Percentiles rank a stretch among this genome's conserved stretches.
These are phyloP conservation scores for Mycosarcoma maydis DNA, from an alignment of 1,284 basidiomycete species.

Conservation along the genomic window DNA sequence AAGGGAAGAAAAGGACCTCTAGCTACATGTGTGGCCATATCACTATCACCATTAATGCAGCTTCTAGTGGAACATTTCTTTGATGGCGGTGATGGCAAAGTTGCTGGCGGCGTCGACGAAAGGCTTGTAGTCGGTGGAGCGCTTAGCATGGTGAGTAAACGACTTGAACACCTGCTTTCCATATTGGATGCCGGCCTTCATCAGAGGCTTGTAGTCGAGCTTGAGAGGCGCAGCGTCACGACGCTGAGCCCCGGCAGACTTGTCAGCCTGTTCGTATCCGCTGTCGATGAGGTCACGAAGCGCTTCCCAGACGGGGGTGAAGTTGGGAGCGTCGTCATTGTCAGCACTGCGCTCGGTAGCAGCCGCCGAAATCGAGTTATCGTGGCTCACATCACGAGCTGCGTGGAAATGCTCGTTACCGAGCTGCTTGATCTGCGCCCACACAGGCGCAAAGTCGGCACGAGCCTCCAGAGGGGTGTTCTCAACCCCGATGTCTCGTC, in stretches of 20 bases:
- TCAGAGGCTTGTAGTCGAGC: slow-evolving; percentile 47
- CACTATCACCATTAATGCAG: too few species aligned
- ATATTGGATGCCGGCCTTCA: slow-evolving; percentile 37
- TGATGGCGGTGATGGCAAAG: slow-evolving; percentile 36
- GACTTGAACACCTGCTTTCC: slow-evolving; percentile 44
- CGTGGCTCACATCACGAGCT: slow-evolving; percentile 15
- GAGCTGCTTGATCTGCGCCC: slow-evolving; percentile 48
- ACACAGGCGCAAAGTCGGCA: slow-evolving; percentile 52
- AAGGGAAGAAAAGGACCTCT: too few species aligned
- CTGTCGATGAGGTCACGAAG: slow-evolving; percentile 53
- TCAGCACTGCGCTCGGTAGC: slow-evolving; percentile 22
- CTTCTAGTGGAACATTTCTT: slow-evolving; percentile 24
- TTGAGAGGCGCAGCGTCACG: slow-evolving; percentile 21
- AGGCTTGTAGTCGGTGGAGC: slow-evolving; percentile 72
- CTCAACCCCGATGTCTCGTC: slow-evolving; percentile 23
- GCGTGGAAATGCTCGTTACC: slow-evolving; percentile 46
- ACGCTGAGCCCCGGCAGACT: slow-evolving; percentile 9
- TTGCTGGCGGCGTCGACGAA: slow-evolving; percentile 76
- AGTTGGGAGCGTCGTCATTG: slow-evolving; percentile 28
- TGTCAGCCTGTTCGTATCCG: slow-evolving; percentile 37
- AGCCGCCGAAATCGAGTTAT: slow-evolving; percentile 6
- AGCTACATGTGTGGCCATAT: too few species aligned
- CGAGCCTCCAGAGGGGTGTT: slow-evolving; percentile 18
- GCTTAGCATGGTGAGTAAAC: slow-evolving; percentile 40
- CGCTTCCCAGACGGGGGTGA: slow-evolving; percentile 50